A percentile compares a stretch with the other conserved stretches of the same genome.
Conservation (phyloP, 2,329 filamentous ascomycete species). For the Chaetomium globosum region DNA sequence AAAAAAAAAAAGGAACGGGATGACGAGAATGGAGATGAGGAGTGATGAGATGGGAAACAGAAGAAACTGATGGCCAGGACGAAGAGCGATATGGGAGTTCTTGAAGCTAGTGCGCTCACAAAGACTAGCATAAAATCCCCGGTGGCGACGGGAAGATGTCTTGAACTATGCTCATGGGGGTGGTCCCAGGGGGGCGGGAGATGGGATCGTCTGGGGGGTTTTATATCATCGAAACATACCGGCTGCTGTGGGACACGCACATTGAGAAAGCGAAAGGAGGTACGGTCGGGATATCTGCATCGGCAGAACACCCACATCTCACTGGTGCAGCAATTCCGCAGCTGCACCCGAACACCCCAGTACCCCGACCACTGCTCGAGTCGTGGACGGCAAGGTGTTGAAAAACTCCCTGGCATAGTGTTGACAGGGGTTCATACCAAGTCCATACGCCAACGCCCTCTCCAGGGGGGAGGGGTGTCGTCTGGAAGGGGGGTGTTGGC, state of each 20-base stretch:
- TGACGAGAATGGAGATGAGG: conserved; percentile 4
- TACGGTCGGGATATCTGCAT: conserved; percentile 7
- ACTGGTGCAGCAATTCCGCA: conserved; percentile 12
- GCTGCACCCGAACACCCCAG: not conserved
- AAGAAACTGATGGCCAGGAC: conserved; percentile 11
- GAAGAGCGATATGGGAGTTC: conserved; percentile 12
- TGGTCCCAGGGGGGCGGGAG: conserved; percentile 6
- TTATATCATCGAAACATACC: conserved; percentile 23
- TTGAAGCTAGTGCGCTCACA: conserved; percentile 22
- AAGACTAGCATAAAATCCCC: conserved; percentile 8
- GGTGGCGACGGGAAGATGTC: conserved; percentile 19
- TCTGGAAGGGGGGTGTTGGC: conserved; percentile 15
- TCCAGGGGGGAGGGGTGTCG: not conserved
- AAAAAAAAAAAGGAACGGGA: conserved; percentile 11
- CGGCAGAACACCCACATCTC: conserved; percentile 8
- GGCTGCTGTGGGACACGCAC: conserved; percentile 9
- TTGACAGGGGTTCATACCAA: conserved; percentile 13
- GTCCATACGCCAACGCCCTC: conserved; percentile 4
- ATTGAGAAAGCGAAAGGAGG: conserved; percentile 7
- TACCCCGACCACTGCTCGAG: conserved; percentile 3
- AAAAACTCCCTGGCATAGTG: not conserved
- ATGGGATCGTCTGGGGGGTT: conserved; percentile 9
- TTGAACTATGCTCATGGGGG: conserved; percentile 13
- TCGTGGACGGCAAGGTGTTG: not conserved
- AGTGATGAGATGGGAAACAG: conserved; percentile 12